Evolutionary conservation across 192 early-diverging fungal species (phyloP), one percentile per base, ranked within the genome.

Genomic region (Obelidium mucronatum): DNA sequence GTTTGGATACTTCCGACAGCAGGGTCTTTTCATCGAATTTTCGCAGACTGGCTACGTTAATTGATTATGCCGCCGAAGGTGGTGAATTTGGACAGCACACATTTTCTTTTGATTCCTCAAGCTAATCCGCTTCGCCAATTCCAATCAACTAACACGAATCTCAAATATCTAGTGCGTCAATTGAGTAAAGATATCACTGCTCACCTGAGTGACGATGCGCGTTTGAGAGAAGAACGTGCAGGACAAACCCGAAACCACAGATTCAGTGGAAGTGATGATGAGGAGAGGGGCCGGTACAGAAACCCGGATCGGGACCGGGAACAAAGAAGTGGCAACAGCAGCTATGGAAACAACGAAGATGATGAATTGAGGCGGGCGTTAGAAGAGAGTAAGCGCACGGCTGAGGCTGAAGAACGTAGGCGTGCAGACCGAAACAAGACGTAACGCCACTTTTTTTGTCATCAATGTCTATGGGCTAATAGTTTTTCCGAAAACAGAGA

Each of bases 141-240:
- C 22, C 8, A 51, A 8, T 51, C 48, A 22, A 17, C 8, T 39
- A 65, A 65, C 58, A 28, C 58, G 13, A 13, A n/a, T 44, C 52
- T 17, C 52, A 56, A 55, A 48, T 31, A 31, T 70, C 28, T 77
- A 94, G 97, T 98, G 2, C 93, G 97, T 34, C 90, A 96, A 82
- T 95, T 94, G 84, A 91, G 93, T 59, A 97, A 96, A 76, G 95
- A 96, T 72, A 89, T 98, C 64, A 93, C 94, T 2, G 79, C 85
- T 8, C 81, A 97, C 35, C 79, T 98, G 36, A 80, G 87, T 2
- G 95, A 98, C 71, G 95, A 95, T 1, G 73, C 88, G 4, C 83
- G 90, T 22, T 81, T 98, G 36, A 89, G 89, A 53, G 91, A 93
- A 75, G 92, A 90, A 74, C 91, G 97, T 54, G 83, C 81, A 37